Percentiles rank a stretch among this genome's conserved stretches.
Conservation (phyloP, 2,329 filamentous ascomycete species). For the Calonectria multiphialidica region DNA sequence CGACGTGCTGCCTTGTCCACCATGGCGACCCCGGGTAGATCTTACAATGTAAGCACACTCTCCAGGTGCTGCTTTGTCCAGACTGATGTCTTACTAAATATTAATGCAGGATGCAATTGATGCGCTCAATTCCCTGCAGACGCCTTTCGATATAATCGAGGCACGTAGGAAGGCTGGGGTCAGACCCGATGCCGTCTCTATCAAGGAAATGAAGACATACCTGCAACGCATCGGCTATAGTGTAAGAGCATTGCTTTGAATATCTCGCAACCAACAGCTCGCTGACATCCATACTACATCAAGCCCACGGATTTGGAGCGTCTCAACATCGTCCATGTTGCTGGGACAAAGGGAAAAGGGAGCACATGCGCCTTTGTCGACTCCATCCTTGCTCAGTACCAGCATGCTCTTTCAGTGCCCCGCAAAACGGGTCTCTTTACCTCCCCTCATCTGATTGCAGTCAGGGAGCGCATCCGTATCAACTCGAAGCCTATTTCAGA, state of each 20-base stretch:
- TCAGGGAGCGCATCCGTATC: conserved; percentile 76
- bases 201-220: conserved; percentile 85
- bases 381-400: conserved; percentile 70
- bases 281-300: neutral
- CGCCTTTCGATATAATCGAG: conserved; percentile 85
- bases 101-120: conserved; percentile 80
- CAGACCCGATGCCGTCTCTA: conserved; percentile 75
- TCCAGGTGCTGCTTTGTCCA: neutral
- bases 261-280: neutral
- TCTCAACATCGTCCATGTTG: conserved; percentile 78
- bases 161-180: conserved; percentile 81
- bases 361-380: conserved; percentile 77
- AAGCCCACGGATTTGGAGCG: conserved; percentile 63
- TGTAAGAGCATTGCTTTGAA: conserved; percentile 45
- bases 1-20: conserved; percentile 32
- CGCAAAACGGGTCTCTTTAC: conserved; percentile 73
- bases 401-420: conserved; percentile 48
- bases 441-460: conserved; percentile 76
- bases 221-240: conserved; percentile 83
- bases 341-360: conserved; percentile 84
- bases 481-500: conserved; percentile 69
- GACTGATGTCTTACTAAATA: conserved; percentile 20
- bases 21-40: conserved; percentile 46
- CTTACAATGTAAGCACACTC: conserved; percentile 49
- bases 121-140: conserved; percentile 90